Conservation (phyloP, 139 green algal species). For the Volvox africanus region DNA sequence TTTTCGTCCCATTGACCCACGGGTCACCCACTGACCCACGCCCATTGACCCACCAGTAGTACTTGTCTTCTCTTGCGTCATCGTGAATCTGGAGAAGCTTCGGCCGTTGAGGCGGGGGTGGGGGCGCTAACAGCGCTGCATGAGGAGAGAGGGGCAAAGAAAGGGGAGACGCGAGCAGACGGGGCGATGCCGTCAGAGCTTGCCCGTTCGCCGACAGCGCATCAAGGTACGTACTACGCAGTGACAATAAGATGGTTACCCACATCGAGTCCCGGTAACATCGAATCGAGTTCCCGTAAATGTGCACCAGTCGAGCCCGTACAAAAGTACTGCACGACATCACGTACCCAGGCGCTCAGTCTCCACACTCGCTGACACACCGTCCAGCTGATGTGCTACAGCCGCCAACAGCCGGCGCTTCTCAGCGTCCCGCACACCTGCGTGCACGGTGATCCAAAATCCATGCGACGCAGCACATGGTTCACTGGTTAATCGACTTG, state of each 20-base stretch:
- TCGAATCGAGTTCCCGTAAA: neutral
- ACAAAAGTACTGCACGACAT: neutral
- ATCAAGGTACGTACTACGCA: too few relatives aligned
- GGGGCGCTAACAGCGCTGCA: slow-evolving; percentile 55
- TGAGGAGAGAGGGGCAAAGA: neutral
- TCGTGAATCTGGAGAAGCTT: slow-evolving; percentile 59
- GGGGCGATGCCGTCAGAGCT: too few relatives aligned
- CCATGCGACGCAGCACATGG: too few relatives aligned
- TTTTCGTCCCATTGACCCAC: neutral
- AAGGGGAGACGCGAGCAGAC: neutral
- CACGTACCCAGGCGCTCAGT: slow-evolving; percentile 52
- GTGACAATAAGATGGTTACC: too few relatives aligned
- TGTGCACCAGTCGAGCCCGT: neutral
- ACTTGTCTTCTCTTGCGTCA: slow-evolving; percentile 74
- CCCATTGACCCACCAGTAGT: slow-evolving; percentile 72
- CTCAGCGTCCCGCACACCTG: slow-evolving; percentile 59
- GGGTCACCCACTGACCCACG: neutral
- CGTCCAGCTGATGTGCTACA: slow-evolving; percentile 10
- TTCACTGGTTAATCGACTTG: too few relatives aligned
- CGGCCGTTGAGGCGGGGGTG: slow-evolving; percentile 50
- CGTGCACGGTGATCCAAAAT: too few relatives aligned
- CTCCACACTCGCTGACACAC: slow-evolving; percentile 22
- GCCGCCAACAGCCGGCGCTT: slow-evolving; percentile 62
- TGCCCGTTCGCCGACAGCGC: too few relatives aligned
- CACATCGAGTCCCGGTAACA: too few relatives aligned